Evolutionary conservation across 148 eudicot species (phyloP).

Genomic region (Rhododendron vialii): DNA sequence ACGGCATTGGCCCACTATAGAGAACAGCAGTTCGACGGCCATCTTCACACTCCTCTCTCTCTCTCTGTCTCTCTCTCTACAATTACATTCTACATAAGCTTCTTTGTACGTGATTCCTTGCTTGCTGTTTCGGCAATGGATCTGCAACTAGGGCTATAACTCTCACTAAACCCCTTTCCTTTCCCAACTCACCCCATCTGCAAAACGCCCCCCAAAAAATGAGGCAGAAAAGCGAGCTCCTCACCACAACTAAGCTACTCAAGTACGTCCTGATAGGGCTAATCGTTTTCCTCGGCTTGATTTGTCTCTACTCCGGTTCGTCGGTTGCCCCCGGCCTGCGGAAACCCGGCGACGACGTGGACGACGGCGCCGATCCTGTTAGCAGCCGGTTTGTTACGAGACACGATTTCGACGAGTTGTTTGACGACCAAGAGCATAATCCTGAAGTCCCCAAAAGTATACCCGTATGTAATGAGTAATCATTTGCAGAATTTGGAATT

Average conservation of each 20-base stretch:
- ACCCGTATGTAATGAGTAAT: slow-evolving; percentile 40
- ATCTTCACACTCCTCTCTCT: neutral
- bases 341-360: slow-evolving; percentile 13
- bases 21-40: neutral
- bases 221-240: slow-evolving; percentile 38
- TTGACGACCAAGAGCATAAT: slow-evolving; percentile 35
- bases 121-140: slow-evolving; percentile 20
- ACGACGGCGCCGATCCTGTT: slow-evolving; percentile 45
- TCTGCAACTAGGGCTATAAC: slow-evolving; percentile 24
- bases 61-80: neutral
- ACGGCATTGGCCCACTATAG: neutral
- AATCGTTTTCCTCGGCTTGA: slow-evolving; percentile 41
- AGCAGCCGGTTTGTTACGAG: slow-evolving; percentile 21
- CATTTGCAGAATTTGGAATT: neutral
- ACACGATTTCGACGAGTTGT: slow-evolving; percentile 10
- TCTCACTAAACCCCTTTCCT: neutral
- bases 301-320: slow-evolving; percentile 50
- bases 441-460: slow-evolving; percentile 43
- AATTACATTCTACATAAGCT: too few relatives aligned
- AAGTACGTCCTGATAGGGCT: slow-evolving; percentile 44
- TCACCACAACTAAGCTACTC: slow-evolving; percentile 19
- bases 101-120: neutral
- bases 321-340: slow-evolving; percentile 35
- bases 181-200: too few relatives aligned
- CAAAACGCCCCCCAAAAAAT: neutral